Evolutionary conservation across 176 grass and related monocot genomes (phyloP), one percentile per base, ranked within the genome.

Genomic region (Phyllostachys edulis): DNA sequence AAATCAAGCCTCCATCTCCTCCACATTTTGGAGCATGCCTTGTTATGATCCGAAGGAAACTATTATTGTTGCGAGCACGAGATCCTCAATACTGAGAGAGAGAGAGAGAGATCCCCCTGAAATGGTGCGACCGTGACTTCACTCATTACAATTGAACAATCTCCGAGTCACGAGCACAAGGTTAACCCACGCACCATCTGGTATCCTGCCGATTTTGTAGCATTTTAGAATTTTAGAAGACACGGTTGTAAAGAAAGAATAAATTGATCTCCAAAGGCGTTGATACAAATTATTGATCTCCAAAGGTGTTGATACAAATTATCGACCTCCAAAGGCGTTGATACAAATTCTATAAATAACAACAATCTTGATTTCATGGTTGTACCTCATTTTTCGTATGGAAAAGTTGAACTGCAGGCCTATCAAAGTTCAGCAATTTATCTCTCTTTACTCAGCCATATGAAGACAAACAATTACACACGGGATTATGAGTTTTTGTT

Each of bases 341-440:
- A 14, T 49, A 65, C 17, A 4, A 18, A 63, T 5, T 23, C 32
- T 67, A 50, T 41, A 51, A 67, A 85, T 42, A 59, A 52, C 4
- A 45, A 27, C 16, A 29, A 27, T 52, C 10, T 80, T 49, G 13
- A 56, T 85, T 61, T 40, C 71, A n/a, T 26, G 27, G 27, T 47
- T 68, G 27, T 72, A 51, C 80, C 40, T 49, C 84, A 40, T 13
- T 66, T 65, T 57, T 21, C 67, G 50, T 7, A 80, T 50, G 50
- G 69, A 89, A 54, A 75, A 20, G 26, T 67, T 16, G 26, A 27
- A 34, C 18, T 15, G 9, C n/a, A 55, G 51, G 70, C 9, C 9
- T 42, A 61, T 50, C 10, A 9, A 82, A 61, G 3, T 82, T 82
- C 26, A 77, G 52, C 32, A 82, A n/a, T 51, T 56, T 62, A 69